A percentile compares a stretch with the other conserved stretches of the same genome.
Conservation (phyloP, 768 basidiomycete genomes). For the Termitomyces sp. region DNA sequence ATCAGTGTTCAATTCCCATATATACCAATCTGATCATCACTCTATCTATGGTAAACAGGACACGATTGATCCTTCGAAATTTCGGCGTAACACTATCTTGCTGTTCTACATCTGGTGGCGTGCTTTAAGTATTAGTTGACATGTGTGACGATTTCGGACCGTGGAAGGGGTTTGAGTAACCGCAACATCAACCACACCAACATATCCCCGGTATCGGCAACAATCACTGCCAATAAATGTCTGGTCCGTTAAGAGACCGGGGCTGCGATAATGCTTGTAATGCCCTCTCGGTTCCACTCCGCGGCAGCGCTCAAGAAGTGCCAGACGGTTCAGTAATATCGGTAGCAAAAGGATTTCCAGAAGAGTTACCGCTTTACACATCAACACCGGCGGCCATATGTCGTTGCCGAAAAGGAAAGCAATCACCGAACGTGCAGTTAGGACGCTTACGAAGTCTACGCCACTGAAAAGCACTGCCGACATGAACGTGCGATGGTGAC, state of each 20-base stretch:
- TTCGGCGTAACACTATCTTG: not conserved
- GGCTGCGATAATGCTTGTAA: not conserved
- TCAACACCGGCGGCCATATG: not conserved
- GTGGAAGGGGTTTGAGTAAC: not conserved
- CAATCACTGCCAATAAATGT: not conserved
- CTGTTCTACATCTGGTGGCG: not conserved
- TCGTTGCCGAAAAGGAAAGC: not conserved
- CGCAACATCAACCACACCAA: not conserved
- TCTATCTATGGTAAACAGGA: not conserved
- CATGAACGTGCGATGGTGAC: not conserved
- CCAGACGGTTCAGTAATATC: not conserved
- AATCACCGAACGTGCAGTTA: not conserved
- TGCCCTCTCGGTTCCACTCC: not conserved
- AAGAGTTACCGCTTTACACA: not conserved
- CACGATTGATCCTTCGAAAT: not conserved
- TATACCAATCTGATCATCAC: not conserved
- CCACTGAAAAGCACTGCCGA: not conserved
- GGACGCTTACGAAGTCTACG: not conserved
- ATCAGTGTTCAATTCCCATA: not conserved
- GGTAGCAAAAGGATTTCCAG: not conserved
- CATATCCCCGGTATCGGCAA: not conserved
- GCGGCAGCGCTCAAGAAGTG: not conserved
- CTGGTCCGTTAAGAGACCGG: not conserved
- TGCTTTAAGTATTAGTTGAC: not conserved
- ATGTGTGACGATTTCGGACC: not conserved